Base-by-base conservation (phyloP, 495 filamentous ascomycete genomes). In the Talaromyces ruber region DNA sequence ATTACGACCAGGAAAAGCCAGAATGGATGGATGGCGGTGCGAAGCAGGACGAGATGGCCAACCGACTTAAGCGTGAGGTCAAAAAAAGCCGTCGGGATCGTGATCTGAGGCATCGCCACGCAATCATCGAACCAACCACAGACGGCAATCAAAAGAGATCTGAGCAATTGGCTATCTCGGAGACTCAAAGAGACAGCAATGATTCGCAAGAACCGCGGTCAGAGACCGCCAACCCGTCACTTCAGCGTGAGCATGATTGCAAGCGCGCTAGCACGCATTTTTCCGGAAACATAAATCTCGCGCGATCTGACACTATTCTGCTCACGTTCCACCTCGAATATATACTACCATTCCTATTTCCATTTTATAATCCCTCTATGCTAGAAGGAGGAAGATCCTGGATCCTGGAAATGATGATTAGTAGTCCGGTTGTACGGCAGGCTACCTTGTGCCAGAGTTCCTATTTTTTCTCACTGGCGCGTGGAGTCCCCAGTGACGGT, bases 1-100 rank as follows among this genome's bases (percentile, higher is more conserved):
- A 81, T 50, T 81, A 74, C 62, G 66, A 62, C 59, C 67, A 74
- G 9, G 71, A 72, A 12, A 84, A 79, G 68, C 81, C 82, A n/a
- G 75, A 76, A 16, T 83, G 81, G 81, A 84, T 84, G 81, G 81
- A 83, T 66, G 78, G 76, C 51, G 79, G 74, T 22, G 64, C 64
- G 30, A 70, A 59, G 58, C 81, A 85, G 63, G 76, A 76, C 69
- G 72, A 78, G 61, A 79, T 75, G 71, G 75, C 78, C 54, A 75
- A 78, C 43, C 66, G 63, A 64, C 63, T 85, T 65, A 84, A 82
- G 63, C 65, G 64, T 26, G 74, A 83, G 66, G 74, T 85, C 54
- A 84, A 80, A 65, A 71, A 77, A 50, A 76, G 70, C 30, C 67
- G 62, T 61, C 62, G 63, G 25, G 58, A 50, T 14, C 24, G 32